Base-by-base conservation (phyloP, 345 rosid genomes). In the Populus euphratica region DNA sequence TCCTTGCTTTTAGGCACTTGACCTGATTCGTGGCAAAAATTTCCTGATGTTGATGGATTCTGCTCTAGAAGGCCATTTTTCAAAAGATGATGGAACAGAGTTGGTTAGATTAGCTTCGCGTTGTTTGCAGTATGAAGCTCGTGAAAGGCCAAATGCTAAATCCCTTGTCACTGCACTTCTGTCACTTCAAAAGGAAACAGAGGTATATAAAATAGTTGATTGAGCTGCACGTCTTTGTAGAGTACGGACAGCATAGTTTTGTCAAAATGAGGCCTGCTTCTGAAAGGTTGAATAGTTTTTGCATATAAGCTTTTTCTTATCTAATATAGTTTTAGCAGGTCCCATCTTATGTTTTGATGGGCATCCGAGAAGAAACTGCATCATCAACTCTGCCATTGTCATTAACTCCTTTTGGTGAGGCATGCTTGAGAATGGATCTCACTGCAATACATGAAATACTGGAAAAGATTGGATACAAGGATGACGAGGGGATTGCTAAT, bases 41-140 rank as follows among this genome's bases (percentile, higher is more conserved):
- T 91, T 91, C 81, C 83, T 88, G 77, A 91, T 94, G 92, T 82
- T 96, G 86, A 96, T 94, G 98, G 98, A 94, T 83, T 96, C 99
- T 70, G 93, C 95, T 77, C 83, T 96, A 80, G 99, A 96, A 83
- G 97, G 94, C 61, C 95, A 92, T 77, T 91, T 91, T 82, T 91
- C 97, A 39, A 92, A 92, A 83, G 99, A 96, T 77, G 99, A 96
- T 80, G 91, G 98, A 84, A 86, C 95, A 47, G 97, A 96, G 84
- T 83, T 96, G 76, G 91, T 92, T 79, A 85, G 90, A 61, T 82
- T 96, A 76, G 97, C 98, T 79, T 88, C 98, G 21, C 95, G 98
- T 49, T 94, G 98, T 86, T 90, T 94, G 76, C 92, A 91, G 82
- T 84, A 90, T 83, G 96, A 91, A 88, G 90, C 98, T 85, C 97